These are phyloP conservation scores for Phytophthora constricta DNA, from an alignment of 352 stramenopile species.

Conservation along the genomic window DNA sequence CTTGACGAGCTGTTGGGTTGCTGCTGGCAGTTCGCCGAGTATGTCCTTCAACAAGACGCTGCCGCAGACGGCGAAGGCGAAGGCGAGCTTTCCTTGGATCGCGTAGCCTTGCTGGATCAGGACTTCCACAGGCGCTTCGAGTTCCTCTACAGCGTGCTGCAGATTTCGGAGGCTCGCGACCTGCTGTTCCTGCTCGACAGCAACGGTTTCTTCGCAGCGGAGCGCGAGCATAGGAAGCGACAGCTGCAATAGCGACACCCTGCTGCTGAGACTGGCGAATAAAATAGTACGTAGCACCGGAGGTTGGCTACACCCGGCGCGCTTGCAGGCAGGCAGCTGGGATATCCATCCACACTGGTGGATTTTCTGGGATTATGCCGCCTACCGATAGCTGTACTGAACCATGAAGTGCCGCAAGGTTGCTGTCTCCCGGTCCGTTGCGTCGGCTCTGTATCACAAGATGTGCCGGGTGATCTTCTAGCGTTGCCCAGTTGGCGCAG, in stretches of 20 bases:
- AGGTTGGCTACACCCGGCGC: too few species aligned
- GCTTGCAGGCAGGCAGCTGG: constrained; percentile 17
- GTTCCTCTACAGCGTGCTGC: constrained; percentile 67
- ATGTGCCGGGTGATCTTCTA: background rate
- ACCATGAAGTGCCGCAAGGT: too few species aligned
- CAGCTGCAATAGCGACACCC: constrained; percentile 11
- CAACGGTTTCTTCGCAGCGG: constrained; percentile 68
- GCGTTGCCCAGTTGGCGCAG: too few species aligned
- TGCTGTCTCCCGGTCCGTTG: too few species aligned
- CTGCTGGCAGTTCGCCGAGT: constrained; percentile 81
- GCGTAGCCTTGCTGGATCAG: constrained; percentile 48
- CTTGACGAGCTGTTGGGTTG: constrained; percentile 66
- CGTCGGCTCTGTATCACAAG: too few species aligned
- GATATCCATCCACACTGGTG: constrained; percentile 34
- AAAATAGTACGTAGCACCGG: background rate
- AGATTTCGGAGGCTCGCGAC: constrained; percentile 68
- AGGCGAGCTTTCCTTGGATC: constrained; percentile 33
- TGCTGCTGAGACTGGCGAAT: background rate
- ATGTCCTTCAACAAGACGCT: constrained; percentile 53
- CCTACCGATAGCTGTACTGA: too few species aligned
- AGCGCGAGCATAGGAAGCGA: constrained; percentile 46
- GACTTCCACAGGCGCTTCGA: constrained; percentile 69
- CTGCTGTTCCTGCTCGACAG: constrained; percentile 77
- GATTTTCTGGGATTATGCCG: constrained; percentile 34
- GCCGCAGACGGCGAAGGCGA: background rate